phyloP scores from a whole-genome alignment of 106 monocot species.

The Dendrobium chrysotoxum region DNA sequence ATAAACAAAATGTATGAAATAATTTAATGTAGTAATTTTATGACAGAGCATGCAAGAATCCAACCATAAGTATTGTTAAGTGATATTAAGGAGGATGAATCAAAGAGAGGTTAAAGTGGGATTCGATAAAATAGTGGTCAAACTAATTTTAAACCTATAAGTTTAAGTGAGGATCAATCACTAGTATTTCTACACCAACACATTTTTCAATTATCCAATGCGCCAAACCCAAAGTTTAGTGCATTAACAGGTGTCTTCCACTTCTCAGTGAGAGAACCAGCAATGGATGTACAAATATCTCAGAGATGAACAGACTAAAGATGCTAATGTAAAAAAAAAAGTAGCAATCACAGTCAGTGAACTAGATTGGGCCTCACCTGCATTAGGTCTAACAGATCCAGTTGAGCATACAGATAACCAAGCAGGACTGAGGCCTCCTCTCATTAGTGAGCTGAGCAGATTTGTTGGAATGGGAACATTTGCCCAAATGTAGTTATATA shows the following conservation, averaged over 20 bases:
- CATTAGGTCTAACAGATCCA: conserved; percentile 4
- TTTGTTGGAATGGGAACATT: conserved; percentile 8
- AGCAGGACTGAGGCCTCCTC: conserved; percentile 8
- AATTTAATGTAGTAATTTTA: not conserved
- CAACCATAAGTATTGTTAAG: no score
- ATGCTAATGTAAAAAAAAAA: not conserved
- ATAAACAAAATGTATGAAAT: not conserved
- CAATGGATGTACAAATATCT: not conserved
- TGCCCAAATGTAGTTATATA: conserved; percentile 6
- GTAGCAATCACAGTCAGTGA: not conserved
- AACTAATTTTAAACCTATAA: no score
- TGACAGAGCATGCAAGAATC: no score
- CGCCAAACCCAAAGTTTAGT: no score
- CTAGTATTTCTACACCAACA: no score
- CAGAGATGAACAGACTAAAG: not conserved
- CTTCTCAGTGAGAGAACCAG: not conserved
- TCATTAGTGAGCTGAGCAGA: conserved; percentile 3
- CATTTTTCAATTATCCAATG: no score
- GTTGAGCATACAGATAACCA: not conserved
- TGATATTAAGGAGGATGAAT: no score
- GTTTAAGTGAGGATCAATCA: not conserved
- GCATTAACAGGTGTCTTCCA: not conserved
- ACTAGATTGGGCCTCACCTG: not conserved
- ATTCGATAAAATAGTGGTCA: no score
- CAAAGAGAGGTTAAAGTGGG: no score